Evolutionary conservation across 116 monocot genomes (phyloP).

Genomic region (Posidonia oceanica): DNA sequence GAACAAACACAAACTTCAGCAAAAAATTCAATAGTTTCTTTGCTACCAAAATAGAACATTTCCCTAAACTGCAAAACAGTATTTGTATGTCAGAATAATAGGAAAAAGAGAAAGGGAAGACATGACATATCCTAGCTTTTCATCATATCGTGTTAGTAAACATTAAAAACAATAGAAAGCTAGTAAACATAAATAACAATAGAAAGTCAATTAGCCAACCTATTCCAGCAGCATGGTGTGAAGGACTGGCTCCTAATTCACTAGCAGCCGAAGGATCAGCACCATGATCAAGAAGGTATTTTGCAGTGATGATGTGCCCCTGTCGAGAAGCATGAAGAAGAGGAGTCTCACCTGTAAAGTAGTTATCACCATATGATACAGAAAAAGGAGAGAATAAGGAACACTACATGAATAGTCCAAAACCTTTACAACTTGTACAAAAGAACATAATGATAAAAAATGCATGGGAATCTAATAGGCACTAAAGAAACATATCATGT

Average conservation of each 20-base stretch:
- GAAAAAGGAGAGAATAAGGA: too few species aligned
- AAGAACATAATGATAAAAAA: too few species aligned
- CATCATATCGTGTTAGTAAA: neutral
- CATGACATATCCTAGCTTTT: neutral
- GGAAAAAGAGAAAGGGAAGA: too few species aligned
- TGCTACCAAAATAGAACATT: too few species aligned
- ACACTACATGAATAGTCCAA: too few species aligned
- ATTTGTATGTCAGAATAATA: too few species aligned
- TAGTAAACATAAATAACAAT: neutral
- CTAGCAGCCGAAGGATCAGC: constrained; percentile 71
- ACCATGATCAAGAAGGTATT: constrained; percentile 75
- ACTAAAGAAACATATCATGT: too few species aligned
- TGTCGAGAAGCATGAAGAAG: constrained; percentile 83
- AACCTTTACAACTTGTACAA: too few species aligned
- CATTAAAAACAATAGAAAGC: neutral
- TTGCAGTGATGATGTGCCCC: constrained; percentile 48
- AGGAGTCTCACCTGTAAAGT: constrained; percentile 76
- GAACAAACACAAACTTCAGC: too few species aligned
- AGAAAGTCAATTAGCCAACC: constrained; percentile 21
- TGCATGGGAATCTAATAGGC: too few species aligned
- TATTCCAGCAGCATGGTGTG: constrained; percentile 96
- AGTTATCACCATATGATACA: neutral
- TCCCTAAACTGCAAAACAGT: too few species aligned
- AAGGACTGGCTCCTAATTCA: constrained; percentile 64
- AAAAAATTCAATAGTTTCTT: too few species aligned